Evolutionary conservation across 1,284 basidiomycete species (phyloP), one percentile per base, ranked within the genome.

Genomic region (Hymenochaete sp.): DNA sequence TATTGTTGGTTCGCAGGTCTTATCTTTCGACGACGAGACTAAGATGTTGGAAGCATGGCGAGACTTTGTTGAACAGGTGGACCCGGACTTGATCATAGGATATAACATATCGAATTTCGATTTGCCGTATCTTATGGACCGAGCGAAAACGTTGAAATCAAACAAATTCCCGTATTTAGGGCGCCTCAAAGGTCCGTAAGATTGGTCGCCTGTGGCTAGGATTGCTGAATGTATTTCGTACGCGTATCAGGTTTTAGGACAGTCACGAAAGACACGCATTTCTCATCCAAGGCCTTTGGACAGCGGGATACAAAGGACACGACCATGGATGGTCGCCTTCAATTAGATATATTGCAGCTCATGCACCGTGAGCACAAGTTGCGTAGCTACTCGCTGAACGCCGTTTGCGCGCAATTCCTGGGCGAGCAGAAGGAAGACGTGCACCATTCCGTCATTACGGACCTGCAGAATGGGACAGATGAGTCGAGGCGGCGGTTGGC

Each of bases 371-470:
- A 97, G 62, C 85, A 96, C 68, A 97, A 97, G 59, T 69, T 97
- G 3, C 81, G 93, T 21, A 92, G 87, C 57, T 97, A 97, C 61
- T 90, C 93, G 0, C 80, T 97, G 52, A 97, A 97, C 62, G 85
- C 93, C 1, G 93, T 97, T 39, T 97, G 93, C 60, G 85, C 93
- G 2, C 89, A 93, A 56, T 97, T 97, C 64, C 70, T 97, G 2
- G 91, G 90, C 22, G 93, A 97, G 60, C 93, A 97, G 62, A 97
- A 97, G 62, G 93, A 97, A 60, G 93, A 97, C 55, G 93, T 97
- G 18, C 93, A 97, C 57, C 83, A 97, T 59, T 96, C 93, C 1
- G 90, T 95, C 51, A 98, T 98, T 56, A 96, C 93, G 0, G 92
- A 96, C 42, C 66, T 98, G 25, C 93, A 98, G 62, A 96, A 96